Base-by-base conservation (phyloP, 495 filamentous ascomycete genomes). In the Neohortaea acidophila region DNA sequence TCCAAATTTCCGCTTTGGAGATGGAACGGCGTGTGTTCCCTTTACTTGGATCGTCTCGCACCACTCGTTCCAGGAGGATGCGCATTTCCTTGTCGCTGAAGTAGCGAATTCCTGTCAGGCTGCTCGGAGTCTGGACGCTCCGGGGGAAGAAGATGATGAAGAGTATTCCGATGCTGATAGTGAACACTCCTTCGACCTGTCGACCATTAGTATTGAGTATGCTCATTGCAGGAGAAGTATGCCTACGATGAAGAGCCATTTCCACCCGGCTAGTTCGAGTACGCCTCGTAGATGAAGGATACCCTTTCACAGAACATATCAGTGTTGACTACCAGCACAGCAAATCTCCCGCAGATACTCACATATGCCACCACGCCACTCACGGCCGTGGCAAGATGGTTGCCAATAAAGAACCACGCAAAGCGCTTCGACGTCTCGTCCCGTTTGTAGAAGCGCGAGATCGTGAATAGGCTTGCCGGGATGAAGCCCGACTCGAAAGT, bases 401-500 rank as follows among this genome's bases (percentile, higher is more conserved):
- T 59, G 0, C 71, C 70, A 34, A 74, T 62, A 49, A 72, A 75
- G 54, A 70, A 74, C 0, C 62, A 48, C 4, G 63, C 62, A 15
- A 70, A 65, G 0, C 72, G 66, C 19, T 68, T 57, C 48, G 63
- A 67, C 1, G 64, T 67, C 47, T 77, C 72, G 5, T 63, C 60
- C 12, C 56, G 62, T 51, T 69, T 74, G 45, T 75, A 77, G 69
- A 71, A 75, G 4, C 63, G 64, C 0, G 71, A 71, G 18, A 75
- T 59, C 18, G 70, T 72, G 33, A 68, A 77, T 1, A 77, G 54
- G 3, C 66, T 64, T 18, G 65, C 70, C 10, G 72, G 72, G 39
- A 75, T 74, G 44, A 73, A 77, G 0, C 70, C 72, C 3, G 65
- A 65, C 40, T 77, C 73, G 29, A 65, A 64, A 35, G 72, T 54